Evolutionary conservation across 345 rosid species (phyloP), one percentile per base, ranked within the genome.

Genomic region (Isatis tinctoria): DNA sequence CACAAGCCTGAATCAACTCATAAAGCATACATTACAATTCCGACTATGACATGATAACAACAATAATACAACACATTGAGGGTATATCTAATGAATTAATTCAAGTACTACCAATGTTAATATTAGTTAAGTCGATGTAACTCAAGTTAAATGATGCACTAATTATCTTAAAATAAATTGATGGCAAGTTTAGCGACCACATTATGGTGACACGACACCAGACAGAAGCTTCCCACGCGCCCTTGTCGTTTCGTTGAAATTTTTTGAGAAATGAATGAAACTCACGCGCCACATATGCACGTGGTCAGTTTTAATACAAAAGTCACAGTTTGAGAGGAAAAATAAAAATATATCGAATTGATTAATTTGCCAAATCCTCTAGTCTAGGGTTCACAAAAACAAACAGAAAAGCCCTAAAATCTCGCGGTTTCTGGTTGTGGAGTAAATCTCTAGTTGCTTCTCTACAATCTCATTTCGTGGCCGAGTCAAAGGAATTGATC

Each of bases 401-500:
- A 22, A 22, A 22, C 24, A 22, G 2, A 37, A 7, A 32, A 30
- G 5, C 45, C 64, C 64, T 32, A 66, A 66, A 48, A 1, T 56
- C 59, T 56, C 76, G 18, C 49, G 16, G 36, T 22, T 22, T 22
- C 24, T 22, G 24, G 24, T 22, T 1, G 24, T 22, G 24, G 24
- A 22, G 24, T 22, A 2, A 22, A 22, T 22, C 24, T 22, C 24
- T 22, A 22, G 2, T 22, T 22, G 24, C 24, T 22, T 22, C 24
- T 22, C 2, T 1, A 22, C 24, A 51, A 58, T 32, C 49, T 17
- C 32, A 11, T 26, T 5, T 68, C 4, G 4, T n/a, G 17, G 79
- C 58, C 17, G 17, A 75, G 79, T 75, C 74, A 75, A 49, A 47
- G 54, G 14, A 39, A 66, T 26, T 48, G 47, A 36, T 74, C 78